These are phyloP conservation scores for Myochromella boudieri DNA, from an alignment of 768 basidiomycete genomes.

Conservation along the genomic window DNA sequence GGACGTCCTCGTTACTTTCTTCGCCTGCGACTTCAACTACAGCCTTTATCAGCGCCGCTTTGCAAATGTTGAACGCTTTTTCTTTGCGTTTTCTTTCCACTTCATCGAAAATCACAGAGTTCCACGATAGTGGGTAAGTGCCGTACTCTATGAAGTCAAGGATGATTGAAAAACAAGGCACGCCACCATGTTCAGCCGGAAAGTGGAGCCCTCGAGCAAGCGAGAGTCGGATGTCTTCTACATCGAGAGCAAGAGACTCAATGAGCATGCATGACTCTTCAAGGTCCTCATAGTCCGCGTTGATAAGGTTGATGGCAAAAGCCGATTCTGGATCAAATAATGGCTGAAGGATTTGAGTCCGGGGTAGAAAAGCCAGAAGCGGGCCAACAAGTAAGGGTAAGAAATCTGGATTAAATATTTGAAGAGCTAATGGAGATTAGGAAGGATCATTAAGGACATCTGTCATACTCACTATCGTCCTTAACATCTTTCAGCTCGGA, in stretches of 20 bases:
- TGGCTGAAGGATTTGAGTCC: slow-evolving; percentile 37
- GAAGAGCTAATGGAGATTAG: slow-evolving; percentile 38
- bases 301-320: slow-evolving; percentile 47
- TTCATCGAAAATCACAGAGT: slow-evolving; percentile 41
- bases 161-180: slow-evolving; percentile 61
- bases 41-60: slow-evolving; percentile 82
- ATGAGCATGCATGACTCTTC: slow-evolving; percentile 75
- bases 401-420: slow-evolving; percentile 60
- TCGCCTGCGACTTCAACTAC: slow-evolving; percentile 86
- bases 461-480: slow-evolving; percentile 56
- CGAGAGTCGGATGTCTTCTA: slow-evolving; percentile 71
- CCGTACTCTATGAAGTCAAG: slow-evolving; percentile 76
- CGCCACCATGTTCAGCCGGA: slow-evolving; percentile 53
- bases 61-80: slow-evolving; percentile 78
- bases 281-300: slow-evolving; percentile 69
- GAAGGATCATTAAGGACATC: neutral
- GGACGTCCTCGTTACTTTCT: slow-evolving; percentile 70
- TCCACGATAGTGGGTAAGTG: slow-evolving; percentile 68
- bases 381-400: slow-evolving; percentile 63
- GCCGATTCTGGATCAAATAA: slow-evolving; percentile 38
- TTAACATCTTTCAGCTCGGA: slow-evolving; percentile 70
- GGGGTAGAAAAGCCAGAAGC: slow-evolving; percentile 61
- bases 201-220: slow-evolving; percentile 66
- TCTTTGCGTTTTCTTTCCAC: slow-evolving; percentile 57
- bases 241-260: slow-evolving; percentile 76